Evolutionary conservation across 2,329 filamentous ascomycete species (phyloP).

Genomic region (Didymella keratinophila): DNA sequence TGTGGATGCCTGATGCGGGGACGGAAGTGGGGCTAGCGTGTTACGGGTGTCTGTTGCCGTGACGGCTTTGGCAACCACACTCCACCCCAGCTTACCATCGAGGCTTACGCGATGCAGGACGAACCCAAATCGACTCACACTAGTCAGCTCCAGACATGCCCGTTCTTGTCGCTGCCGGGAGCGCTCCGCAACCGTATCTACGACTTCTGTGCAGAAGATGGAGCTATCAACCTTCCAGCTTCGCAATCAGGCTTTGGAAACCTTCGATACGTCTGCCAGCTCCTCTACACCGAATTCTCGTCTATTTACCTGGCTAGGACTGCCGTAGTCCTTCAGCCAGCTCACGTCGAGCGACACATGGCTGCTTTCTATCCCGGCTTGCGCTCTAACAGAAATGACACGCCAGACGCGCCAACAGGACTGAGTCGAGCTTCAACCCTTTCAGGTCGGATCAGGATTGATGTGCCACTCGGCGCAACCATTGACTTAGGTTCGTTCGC

Average conservation of each 20-base stretch:
- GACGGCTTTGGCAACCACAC: background rate
- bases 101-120: background rate
- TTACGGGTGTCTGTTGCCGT: background rate
- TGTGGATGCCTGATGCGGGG: conserved; percentile 12
- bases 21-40: conserved; percentile 3
- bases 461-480: background rate
- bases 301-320: background rate
- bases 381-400: background rate
- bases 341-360: background rate
- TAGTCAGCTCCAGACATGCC: background rate
- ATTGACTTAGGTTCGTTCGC: background rate
- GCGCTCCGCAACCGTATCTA: conserved; percentile 13
- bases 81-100: background rate
- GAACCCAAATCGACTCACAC: background rate
- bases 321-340: background rate
- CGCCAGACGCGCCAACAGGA: background rate
- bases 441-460: background rate
- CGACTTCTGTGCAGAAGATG: conserved; percentile 7
- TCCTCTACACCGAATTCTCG: background rate
- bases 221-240: background rate
- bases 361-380: background rate
- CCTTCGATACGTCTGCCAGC: background rate
- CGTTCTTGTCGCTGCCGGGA: conserved; percentile 1
- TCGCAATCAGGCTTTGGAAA: background rate
- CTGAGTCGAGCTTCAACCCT: background rate